These are phyloP conservation scores for Elsinoe necatrix DNA, from an alignment of 2,329 filamentous ascomycete species.

Conservation along the genomic window DNA sequence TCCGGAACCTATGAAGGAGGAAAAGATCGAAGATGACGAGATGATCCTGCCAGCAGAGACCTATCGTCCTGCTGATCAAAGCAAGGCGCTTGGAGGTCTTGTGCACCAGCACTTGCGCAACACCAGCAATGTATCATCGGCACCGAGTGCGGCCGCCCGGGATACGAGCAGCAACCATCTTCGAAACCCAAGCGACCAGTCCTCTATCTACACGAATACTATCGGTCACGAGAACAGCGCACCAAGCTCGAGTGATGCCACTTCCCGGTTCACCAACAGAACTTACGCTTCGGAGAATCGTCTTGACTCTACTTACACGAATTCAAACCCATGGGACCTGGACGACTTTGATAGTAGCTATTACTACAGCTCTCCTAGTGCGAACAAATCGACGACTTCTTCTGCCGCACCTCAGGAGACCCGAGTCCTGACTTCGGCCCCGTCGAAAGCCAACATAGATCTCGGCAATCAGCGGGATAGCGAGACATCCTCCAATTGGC, in stretches of 20 bases:
- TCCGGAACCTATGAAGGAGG: neutral
- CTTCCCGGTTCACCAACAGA: conserved; percentile 1
- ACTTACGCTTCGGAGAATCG: conserved; percentile 28
- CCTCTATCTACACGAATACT: conserved; percentile 55
- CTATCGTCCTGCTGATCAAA: neutral
- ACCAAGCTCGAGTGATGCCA: conserved; percentile 12
- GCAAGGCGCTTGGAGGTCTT: conserved; percentile 45
- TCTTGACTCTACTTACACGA: conserved; percentile 41
- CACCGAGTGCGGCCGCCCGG: conserved; percentile 35
- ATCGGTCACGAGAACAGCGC: conserved; percentile 15
- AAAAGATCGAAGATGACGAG: conserved; percentile 26
- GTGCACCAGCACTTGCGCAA: conserved; percentile 73
- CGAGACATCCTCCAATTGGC: conserved; percentile 17
- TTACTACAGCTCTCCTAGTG: conserved; percentile 29
- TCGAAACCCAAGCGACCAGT: conserved; percentile 69
- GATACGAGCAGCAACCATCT: conserved; percentile 70
- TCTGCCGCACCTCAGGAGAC: conserved; percentile 19
- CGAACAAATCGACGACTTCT: conserved; percentile 30
- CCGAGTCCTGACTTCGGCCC: conserved; percentile 15
- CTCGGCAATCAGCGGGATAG: neutral
- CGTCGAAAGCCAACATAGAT: conserved; percentile 14
- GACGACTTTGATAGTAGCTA: conserved; percentile 40
- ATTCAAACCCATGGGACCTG: conserved; percentile 48
- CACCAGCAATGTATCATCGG: conserved; percentile 49
- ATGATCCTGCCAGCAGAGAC: conserved; percentile 16